phyloP scores from a whole-genome alignment of 2,329 filamentous ascomycete species.

The Penicillium sp. region DNA sequence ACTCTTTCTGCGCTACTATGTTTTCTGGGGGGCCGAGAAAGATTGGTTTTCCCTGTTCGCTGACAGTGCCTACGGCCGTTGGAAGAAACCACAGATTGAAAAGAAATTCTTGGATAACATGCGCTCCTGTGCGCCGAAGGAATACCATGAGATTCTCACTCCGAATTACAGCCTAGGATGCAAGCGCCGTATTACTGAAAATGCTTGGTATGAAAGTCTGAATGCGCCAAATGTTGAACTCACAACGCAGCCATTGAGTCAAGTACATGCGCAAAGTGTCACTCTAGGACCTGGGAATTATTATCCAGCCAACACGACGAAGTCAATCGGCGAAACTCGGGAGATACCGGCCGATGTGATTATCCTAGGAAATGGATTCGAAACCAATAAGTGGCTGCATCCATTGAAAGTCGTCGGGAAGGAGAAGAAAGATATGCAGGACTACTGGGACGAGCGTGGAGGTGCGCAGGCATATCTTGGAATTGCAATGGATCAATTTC shows the following conservation, averaged over 20 bases:
- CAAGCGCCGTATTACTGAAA: constrained; percentile 63
- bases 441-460: constrained; percentile 60
- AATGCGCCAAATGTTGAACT: constrained; percentile 55
- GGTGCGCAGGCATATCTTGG: constrained; percentile 63
- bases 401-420: constrained; percentile 55
- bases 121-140: constrained; percentile 52
- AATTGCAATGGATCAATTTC: constrained; percentile 59
- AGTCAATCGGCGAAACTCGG: constrained; percentile 32
- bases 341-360: constrained; percentile 60
- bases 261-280: constrained; percentile 51
- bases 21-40: constrained; percentile 40
- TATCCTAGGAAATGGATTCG: constrained; percentile 62
- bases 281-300: constrained; percentile 51
- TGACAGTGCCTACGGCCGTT: constrained; percentile 33
- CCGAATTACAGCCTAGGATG: constrained; percentile 64
- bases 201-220: constrained; percentile 55
- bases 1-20: constrained; percentile 44
- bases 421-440: constrained; percentile 50
- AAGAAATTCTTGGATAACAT: constrained; percentile 48
- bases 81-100: constrained; percentile 42
- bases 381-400: constrained; percentile 55
- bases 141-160: constrained; percentile 62
- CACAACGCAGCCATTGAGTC: constrained; percentile 51
- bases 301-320: constrained; percentile 41
- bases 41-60: constrained; percentile 19